Evolutionary conservation across 169 alveolate species (phyloP).

Genomic region (Cyclospora cayetanensis): DNA sequence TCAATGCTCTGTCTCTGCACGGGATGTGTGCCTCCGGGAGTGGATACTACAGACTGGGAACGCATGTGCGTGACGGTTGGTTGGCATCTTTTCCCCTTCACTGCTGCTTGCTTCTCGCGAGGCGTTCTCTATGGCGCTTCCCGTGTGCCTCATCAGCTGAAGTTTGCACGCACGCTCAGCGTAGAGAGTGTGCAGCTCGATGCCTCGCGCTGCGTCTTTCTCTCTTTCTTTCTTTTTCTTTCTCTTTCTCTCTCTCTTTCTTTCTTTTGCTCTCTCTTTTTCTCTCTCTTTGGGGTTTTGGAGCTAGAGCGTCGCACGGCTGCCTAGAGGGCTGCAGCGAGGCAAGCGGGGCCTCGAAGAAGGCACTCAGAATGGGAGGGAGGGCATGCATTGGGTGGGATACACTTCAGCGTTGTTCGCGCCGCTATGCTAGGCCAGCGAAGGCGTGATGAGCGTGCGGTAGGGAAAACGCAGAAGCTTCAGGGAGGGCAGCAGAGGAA

Average conservation of each 20-base stretch:
- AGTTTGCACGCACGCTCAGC: not conserved
- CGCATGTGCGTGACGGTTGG: not conserved
- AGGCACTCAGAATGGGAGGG: too few relatives aligned
- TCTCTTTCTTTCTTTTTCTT: not conserved
- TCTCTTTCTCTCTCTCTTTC: not conserved
- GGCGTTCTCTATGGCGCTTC: too few relatives aligned
- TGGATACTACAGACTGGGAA: not conserved
- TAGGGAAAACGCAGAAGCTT: too few relatives aligned
- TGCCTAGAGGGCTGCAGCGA: too few relatives aligned
- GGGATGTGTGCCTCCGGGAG: slow-evolving; percentile 18
- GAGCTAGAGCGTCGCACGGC: not conserved
- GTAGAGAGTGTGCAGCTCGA: not conserved
- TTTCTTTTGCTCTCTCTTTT: not conserved
- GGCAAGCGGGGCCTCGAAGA: too few relatives aligned
- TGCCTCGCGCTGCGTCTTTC: not conserved
- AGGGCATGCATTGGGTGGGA: too few relatives aligned
- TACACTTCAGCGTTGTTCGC: too few relatives aligned
- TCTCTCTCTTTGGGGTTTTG: not conserved
- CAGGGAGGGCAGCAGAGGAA: too few relatives aligned
- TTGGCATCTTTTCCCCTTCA: too few relatives aligned
- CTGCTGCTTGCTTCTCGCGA: too few relatives aligned
- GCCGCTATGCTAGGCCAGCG: too few relatives aligned
- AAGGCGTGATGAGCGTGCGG: too few relatives aligned
- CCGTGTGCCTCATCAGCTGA: not conserved
- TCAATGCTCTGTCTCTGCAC: slow-evolving; percentile 42